phyloP scores from a whole-genome alignment of 2,329 filamentous ascomycete genomes.

The Nannizzia gypsea region DNA sequence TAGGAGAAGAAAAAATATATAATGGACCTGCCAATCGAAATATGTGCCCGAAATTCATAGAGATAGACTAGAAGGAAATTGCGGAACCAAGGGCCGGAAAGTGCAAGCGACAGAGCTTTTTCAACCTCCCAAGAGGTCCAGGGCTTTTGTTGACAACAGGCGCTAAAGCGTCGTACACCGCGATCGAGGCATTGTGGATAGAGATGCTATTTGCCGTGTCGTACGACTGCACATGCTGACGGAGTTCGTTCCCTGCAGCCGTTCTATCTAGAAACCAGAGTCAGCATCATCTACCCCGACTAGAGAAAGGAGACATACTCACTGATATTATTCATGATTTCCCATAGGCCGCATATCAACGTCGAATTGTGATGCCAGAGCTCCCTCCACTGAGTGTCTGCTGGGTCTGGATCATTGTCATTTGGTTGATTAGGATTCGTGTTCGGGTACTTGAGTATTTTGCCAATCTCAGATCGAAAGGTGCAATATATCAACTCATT shows the following conservation, averaged over 20 bases:
- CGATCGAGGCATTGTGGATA: background rate
- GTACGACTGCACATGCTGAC: background rate
- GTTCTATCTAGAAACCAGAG: background rate
- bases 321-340: background rate
- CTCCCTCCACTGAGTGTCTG: background rate
- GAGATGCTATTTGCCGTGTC: background rate
- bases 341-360: background rate
- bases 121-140: background rate
- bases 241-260: background rate
- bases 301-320: background rate
- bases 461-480: background rate
- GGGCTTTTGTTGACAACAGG: background rate
- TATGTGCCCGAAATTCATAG: no score
- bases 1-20: no score
- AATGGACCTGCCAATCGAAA: no score
- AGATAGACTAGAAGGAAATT: no score
- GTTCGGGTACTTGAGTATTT: background rate
- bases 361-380: background rate
- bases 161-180: background rate
- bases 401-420: background rate
- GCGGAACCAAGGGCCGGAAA: no score
- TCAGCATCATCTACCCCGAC: background rate
- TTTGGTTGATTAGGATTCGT: background rate
- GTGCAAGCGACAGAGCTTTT: no score
- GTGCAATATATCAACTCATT: background rate